Conservation (phyloP, 2,329 filamentous ascomycete species). For the Sporothrix pallida region DNA sequence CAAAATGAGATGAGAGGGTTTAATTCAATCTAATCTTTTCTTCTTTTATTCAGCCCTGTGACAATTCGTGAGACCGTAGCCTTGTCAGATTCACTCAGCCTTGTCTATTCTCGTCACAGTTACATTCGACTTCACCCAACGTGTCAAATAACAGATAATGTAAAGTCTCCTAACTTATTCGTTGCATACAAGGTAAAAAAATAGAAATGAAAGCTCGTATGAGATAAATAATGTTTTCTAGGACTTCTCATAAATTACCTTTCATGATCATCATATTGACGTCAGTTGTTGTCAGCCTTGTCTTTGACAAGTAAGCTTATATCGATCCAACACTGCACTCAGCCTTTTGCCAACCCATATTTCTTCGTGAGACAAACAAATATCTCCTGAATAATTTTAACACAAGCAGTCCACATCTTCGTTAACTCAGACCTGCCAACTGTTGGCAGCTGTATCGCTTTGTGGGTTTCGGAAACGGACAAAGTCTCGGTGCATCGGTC, state of each 20-base stretch:
- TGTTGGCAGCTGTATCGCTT: not conserved
- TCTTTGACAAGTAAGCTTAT: not conserved
- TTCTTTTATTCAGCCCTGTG: not conserved
- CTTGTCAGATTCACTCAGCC: not conserved
- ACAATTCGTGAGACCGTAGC: not conserved
- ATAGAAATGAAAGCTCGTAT: not conserved
- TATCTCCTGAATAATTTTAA: not conserved
- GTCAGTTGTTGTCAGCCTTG: not conserved
- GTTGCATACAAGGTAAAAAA: no score
- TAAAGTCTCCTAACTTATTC: not conserved
- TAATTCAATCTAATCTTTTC: not conserved
- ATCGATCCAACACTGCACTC: not conserved
- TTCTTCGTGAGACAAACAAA: not conserved
- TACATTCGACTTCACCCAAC: not conserved
- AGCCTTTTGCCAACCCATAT: not conserved
- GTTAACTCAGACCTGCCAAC: not conserved
- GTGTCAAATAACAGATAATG: no score
- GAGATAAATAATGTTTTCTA: no score
- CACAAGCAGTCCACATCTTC: not conserved
- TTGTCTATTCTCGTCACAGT: not conserved
- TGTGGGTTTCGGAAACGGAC: not conserved
- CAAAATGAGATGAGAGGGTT: not conserved
- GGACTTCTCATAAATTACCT: not conserved
- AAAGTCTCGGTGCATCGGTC: slow-evolving; percentile 22
- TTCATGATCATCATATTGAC: not conserved